These are phyloP conservation scores for Zygotorulaspora sp. DNA, from an alignment of 805 yeast species.

Conservation along the genomic window DNA sequence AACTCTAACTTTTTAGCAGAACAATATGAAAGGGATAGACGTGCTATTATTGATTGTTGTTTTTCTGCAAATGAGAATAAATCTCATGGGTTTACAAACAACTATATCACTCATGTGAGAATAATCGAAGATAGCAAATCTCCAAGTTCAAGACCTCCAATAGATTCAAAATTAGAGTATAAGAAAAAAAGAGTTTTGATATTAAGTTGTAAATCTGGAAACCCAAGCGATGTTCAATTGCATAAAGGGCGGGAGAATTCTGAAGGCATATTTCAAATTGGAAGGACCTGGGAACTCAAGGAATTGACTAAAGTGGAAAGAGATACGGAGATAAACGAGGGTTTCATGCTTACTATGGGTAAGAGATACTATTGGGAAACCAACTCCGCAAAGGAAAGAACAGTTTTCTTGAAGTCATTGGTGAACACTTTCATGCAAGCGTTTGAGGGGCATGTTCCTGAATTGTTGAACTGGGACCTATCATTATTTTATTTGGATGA, in stretches of 20 bases:
- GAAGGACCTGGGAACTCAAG: conserved; percentile 85
- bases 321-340: conserved; percentile 49
- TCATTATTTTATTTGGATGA: conserved; percentile 39
- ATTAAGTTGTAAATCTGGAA: conserved; percentile 47
- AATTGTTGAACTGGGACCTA: conserved; percentile 49
- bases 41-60: conserved; percentile 44
- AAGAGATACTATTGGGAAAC: conserved; percentile 86
- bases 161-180: conserved; percentile 41
- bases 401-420: conserved; percentile 51
- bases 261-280: conserved; percentile 77
- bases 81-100: conserved; percentile 44
- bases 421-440: conserved; percentile 51
- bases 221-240: conserved; percentile 62
- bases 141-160: conserved; percentile 67
- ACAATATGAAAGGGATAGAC: conserved; percentile 55
- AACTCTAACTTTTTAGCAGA: conserved; percentile 42
- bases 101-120: conserved; percentile 71
- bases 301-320: conserved; percentile 57
- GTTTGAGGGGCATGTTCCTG: conserved; percentile 53
- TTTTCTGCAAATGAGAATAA: conserved; percentile 43
- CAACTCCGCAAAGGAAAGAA: conserved; percentile 50
- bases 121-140: conserved; percentile 69
- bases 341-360: conserved; percentile 57
- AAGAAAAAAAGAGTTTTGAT: conserved; percentile 59
- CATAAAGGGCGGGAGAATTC: conserved; percentile 83